A percentile compares a stretch with the other conserved stretches of the same genome.
Evolutionary conservation across 1,284 basidiomycete species (phyloP).

Genomic region (Wolfiporia cocos): DNA sequence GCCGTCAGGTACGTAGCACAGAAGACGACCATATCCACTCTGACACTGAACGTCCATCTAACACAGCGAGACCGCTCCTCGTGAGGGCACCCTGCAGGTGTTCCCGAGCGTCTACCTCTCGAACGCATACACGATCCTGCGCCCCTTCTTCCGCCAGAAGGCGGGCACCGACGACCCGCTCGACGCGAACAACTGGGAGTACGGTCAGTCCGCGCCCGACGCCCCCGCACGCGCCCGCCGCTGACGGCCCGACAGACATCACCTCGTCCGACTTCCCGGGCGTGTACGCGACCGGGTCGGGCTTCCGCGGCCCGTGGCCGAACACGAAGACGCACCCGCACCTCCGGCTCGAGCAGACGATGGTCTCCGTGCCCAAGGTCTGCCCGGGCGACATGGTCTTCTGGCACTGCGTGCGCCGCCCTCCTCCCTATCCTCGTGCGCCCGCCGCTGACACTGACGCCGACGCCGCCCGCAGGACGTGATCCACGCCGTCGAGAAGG

Average conservation of each 20-base stretch:
- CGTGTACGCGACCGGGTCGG: conserved; percentile 34
- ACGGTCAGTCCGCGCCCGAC: conserved; percentile 42
- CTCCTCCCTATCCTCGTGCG: not conserved
- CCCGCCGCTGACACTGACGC: not conserved
- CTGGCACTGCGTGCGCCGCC: conserved; percentile 65
- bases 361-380: conserved; percentile 72
- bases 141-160: conserved; percentile 73
- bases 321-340: conserved; percentile 57
- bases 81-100: conserved; percentile 74
- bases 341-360: conserved; percentile 60
- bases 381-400: conserved; percentile 81
- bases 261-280: conserved; percentile 55
- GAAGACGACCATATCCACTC: not conserved
- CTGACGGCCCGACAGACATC: conserved; percentile 35
- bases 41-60: not conserved
- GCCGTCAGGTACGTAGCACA: conserved; percentile 46
- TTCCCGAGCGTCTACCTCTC: conserved; percentile 72
- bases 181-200: conserved; percentile 62
- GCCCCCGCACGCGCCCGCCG: no score
- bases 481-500: conserved; percentile 74
- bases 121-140: conserved; percentile 76
- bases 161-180: conserved; percentile 38
- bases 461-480: conserved; percentile 42
- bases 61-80: conserved; percentile 59
- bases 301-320: conserved; percentile 48